Evolutionary conservation across 345 rosid species (phyloP).

Genomic region (Syzygium aromaticum): DNA sequence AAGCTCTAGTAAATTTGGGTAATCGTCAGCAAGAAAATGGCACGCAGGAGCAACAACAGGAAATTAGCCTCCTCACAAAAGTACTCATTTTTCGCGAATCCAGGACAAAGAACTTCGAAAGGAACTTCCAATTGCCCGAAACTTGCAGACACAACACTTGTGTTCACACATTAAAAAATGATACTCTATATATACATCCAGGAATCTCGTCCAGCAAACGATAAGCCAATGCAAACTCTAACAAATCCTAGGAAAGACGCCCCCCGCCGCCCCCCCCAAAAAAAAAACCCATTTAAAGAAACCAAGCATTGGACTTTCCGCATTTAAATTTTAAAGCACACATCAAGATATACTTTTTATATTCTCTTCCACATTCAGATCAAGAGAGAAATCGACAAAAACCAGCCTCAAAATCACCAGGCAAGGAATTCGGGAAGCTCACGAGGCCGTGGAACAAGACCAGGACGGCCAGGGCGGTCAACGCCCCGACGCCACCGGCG

Average conservation of each 20-base stretch:
- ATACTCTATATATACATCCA: background rate
- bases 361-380: background rate
- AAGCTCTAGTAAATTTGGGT: background rate
- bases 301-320: background rate
- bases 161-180: background rate
- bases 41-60: background rate
- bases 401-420: background rate
- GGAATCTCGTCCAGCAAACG: background rate
- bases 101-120: background rate
- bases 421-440: background rate
- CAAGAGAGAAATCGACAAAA: background rate
- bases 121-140: background rate
- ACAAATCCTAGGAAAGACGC: background rate
- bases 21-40: background rate
- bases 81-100: background rate
- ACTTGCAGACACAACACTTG: background rate
- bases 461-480: slow-evolving; percentile 45
- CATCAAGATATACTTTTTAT: background rate
- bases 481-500: slow-evolving; percentile 55
- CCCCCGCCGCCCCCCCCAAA: background rate
- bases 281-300: background rate
- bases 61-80: background rate
- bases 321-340: background rate
- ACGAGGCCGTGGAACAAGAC: slow-evolving; percentile 79
- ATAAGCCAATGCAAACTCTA: background rate